phyloP scores from a whole-genome alignment of 768 basidiomycete genomes.

The Pulveroboletus sp. region DNA sequence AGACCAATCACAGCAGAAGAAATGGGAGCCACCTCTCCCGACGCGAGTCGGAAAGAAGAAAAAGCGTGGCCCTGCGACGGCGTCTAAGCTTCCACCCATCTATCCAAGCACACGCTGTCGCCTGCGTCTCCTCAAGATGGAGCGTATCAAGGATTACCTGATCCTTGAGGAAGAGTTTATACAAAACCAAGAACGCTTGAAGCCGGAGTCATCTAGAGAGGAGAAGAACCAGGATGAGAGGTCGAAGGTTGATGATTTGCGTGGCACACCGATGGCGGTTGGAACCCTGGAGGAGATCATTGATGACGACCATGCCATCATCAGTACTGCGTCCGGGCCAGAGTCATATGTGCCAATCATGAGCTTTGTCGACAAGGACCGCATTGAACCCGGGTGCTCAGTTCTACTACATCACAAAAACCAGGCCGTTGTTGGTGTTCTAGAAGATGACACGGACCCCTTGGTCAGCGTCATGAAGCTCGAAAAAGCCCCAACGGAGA shows the following conservation, averaged over 20 bases:
- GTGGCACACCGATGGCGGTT: slow-evolving; percentile 97
- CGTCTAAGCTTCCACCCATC: slow-evolving; percentile 88
- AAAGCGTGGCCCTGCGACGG: slow-evolving; percentile 81
- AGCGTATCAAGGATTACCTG: slow-evolving; percentile 97
- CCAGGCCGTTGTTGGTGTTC: slow-evolving; percentile 89
- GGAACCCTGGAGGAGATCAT: slow-evolving; percentile 97
- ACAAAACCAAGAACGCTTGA: slow-evolving; percentile 85
- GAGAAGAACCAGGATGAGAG: slow-evolving; percentile 96
- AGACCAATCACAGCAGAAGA: slow-evolving; percentile 63
- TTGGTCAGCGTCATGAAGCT: slow-evolving; percentile 98
- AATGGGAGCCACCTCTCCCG: slow-evolving; percentile 97
- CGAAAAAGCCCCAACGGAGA: slow-evolving; percentile 98
- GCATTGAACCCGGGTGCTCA: slow-evolving; percentile 93
- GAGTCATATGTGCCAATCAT: slow-evolving; percentile 97
- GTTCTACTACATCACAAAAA: slow-evolving; percentile 96
- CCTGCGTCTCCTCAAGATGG: slow-evolving; percentile 91
- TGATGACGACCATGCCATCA: slow-evolving; percentile 98
- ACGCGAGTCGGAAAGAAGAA: slow-evolving; percentile 98
- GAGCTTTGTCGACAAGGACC: slow-evolving; percentile 97
- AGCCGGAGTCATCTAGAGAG: slow-evolving; percentile 82
- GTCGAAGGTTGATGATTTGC: slow-evolving; percentile 87
- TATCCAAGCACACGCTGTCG: slow-evolving; percentile 94
- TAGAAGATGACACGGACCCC: slow-evolving; percentile 93
- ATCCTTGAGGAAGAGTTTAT: slow-evolving; percentile 94
- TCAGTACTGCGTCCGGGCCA: slow-evolving; percentile 89